These are phyloP conservation scores for Fusarium pseudocircinatum DNA, from an alignment of 2,329 filamentous ascomycete genomes.

Conservation along the genomic window DNA sequence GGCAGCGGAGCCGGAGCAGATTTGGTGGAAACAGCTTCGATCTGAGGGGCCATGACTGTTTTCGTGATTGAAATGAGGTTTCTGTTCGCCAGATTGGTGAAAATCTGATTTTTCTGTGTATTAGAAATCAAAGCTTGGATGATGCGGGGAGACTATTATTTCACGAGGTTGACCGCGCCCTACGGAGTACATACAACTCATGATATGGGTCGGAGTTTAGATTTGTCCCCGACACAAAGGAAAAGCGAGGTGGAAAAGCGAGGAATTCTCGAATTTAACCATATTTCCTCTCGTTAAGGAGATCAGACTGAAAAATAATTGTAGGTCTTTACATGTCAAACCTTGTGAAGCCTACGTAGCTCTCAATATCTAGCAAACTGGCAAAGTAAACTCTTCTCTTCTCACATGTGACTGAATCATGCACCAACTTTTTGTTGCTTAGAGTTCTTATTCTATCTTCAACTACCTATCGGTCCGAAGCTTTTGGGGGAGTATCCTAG, in stretches of 20 bases:
- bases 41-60: neutral
- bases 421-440: neutral
- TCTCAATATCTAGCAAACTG: neutral
- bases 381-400: neutral
- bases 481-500: neutral
- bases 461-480: too few relatives aligned
- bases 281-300: neutral
- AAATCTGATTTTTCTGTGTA: neutral
- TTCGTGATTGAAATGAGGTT: neutral
- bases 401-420: neutral
- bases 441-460: neutral
- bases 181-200: neutral
- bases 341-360: too few relatives aligned
- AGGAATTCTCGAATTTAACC: neutral
- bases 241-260: neutral
- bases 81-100: neutral
- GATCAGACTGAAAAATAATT: neutral
- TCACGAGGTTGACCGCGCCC: neutral
- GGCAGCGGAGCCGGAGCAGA: slow-evolving; percentile 48
- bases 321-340: neutral
- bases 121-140: neutral
- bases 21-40: slow-evolving; percentile 1
- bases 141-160: neutral
- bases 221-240: neutral
- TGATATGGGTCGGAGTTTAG: neutral